Evolutionary conservation across 228 moss, liverwort and hornwort genomes (phyloP).

Genomic region (Sphagnum fallax): DNA sequence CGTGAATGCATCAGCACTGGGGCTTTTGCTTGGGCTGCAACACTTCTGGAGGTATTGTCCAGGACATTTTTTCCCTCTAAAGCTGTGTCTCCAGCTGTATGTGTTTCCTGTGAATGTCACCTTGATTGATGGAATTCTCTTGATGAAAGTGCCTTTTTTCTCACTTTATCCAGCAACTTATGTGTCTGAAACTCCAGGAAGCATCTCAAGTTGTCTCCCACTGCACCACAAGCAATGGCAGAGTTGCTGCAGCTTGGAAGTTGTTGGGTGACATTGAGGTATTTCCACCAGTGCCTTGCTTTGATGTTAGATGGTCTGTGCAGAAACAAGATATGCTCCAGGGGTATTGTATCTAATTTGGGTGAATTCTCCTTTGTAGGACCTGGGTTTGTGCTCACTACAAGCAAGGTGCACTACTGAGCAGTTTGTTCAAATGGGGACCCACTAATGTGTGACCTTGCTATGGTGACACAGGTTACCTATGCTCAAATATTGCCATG

Average conservation of each 20-base stretch:
- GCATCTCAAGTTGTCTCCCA: constrained; percentile 55
- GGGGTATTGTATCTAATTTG: too few species aligned
- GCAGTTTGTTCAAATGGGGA: not conserved
- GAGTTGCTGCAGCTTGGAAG: constrained; percentile 88
- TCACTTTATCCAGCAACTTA: not conserved
- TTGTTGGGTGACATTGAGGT: constrained; percentile 95
- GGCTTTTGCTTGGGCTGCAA: constrained; percentile 83
- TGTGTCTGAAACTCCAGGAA: constrained; percentile 40
- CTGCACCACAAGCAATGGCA: constrained; percentile 55
- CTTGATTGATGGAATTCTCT: too few species aligned
- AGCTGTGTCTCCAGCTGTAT: too few species aligned
- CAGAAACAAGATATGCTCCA: too few species aligned
- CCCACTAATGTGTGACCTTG: not conserved
- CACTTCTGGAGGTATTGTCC: constrained; percentile 54
- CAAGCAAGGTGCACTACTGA: too few species aligned
- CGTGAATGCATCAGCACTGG: constrained; percentile 74
- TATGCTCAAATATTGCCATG: constrained; percentile 82
- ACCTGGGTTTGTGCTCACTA: too few species aligned
- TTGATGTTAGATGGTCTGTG: not conserved
- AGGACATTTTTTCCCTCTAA: not conserved
- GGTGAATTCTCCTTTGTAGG: too few species aligned
- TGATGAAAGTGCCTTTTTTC: too few species aligned
- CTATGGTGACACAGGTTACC: constrained; percentile 49
- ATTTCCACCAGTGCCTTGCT: not conserved
- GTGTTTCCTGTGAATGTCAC: too few species aligned